phyloP scores from a whole-genome alignment of 2,329 filamentous ascomycete genomes.

The Alternaria sp. region DNA sequence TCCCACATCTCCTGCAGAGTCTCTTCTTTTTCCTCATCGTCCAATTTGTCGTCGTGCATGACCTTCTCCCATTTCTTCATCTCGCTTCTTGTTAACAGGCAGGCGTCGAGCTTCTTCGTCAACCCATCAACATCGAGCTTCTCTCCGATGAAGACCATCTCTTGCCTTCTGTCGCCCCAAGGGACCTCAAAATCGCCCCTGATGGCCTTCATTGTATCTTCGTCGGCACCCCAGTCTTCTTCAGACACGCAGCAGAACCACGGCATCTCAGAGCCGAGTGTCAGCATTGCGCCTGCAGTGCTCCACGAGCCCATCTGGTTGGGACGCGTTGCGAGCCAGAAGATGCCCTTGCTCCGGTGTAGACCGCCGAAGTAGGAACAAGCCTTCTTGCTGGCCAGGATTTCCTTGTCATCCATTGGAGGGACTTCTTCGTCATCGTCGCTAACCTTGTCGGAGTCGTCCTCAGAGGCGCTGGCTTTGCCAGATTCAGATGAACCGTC shows the following conservation, averaged over 20 bases:
- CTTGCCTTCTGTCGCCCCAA: constrained; percentile 75
- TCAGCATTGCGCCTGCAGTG: constrained; percentile 71
- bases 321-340: constrained; percentile 67
- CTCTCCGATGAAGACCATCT: constrained; percentile 78
- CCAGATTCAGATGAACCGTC: constrained; percentile 32
- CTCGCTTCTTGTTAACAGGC: constrained; percentile 69
- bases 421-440: constrained; percentile 48
- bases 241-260: constrained; percentile 67
- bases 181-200: constrained; percentile 59
- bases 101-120: constrained; percentile 64
- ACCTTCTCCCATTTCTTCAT: constrained; percentile 53
- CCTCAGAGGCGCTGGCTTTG: constrained; percentile 23
- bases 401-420: constrained; percentile 48
- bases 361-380: constrained; percentile 63
- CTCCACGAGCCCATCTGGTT: constrained; percentile 67
- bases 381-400: constrained; percentile 65
- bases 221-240: constrained; percentile 60
- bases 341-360: constrained; percentile 70
- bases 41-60: constrained; percentile 43
- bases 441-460: constrained; percentile 30
- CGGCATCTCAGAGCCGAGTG: constrained; percentile 65
- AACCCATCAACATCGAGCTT: constrained; percentile 64
- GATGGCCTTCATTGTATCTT: constrained; percentile 59
- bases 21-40: constrained; percentile 56
- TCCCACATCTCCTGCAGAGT: constrained; percentile 63